phyloP scores from a whole-genome alignment of 345 rosid species.

The Mercurialis annua region DNA sequence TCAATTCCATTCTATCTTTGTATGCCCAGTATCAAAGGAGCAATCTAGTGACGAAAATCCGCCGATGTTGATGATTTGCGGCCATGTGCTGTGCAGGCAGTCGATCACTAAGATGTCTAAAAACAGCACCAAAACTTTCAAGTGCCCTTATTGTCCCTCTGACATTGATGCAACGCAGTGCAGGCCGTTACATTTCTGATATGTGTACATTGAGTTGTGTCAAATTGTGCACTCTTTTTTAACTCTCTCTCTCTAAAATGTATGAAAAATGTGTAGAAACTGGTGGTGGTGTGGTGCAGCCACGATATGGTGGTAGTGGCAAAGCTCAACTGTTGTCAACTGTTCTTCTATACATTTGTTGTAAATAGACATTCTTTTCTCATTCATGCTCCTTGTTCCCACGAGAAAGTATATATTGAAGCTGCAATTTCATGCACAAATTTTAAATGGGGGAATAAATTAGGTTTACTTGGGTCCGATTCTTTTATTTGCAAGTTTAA shows the following conservation, averaged over 20 bases:
- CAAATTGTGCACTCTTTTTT: slow-evolving; percentile 11
- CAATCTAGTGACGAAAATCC: slow-evolving; percentile 62
- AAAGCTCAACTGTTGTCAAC: slow-evolving; percentile 24
- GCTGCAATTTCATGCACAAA: background rate
- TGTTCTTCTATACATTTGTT: slow-evolving; percentile 27
- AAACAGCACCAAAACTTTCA: slow-evolving; percentile 44
- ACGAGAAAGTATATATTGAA: no score
- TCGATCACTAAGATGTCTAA: slow-evolving; percentile 53
- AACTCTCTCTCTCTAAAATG: background rate
- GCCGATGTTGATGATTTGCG: slow-evolving; percentile 66
- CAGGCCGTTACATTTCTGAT: slow-evolving; percentile 50
- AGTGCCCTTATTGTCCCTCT: slow-evolving; percentile 61
- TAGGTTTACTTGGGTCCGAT: background rate
- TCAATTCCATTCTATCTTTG: slow-evolving; percentile 63
- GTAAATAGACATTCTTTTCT: slow-evolving; percentile 43
- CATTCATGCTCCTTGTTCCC: slow-evolving; percentile 2
- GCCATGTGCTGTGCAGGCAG: slow-evolving; percentile 63
- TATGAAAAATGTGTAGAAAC: slow-evolving; percentile 19
- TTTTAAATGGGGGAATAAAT: background rate
- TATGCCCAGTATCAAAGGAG: slow-evolving; percentile 71
- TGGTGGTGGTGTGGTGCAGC: slow-evolving; percentile 18
- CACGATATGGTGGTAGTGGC: slow-evolving; percentile 16
- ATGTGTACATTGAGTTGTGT: slow-evolving; percentile 21
- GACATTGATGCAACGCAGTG: slow-evolving; percentile 43
- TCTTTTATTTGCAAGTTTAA: no score